A percentile compares a stretch with the other conserved stretches of the same genome.
These are phyloP conservation scores for Ostreobium quekettii DNA, from an alignment of 139 green algal species.

Conservation along the genomic window DNA sequence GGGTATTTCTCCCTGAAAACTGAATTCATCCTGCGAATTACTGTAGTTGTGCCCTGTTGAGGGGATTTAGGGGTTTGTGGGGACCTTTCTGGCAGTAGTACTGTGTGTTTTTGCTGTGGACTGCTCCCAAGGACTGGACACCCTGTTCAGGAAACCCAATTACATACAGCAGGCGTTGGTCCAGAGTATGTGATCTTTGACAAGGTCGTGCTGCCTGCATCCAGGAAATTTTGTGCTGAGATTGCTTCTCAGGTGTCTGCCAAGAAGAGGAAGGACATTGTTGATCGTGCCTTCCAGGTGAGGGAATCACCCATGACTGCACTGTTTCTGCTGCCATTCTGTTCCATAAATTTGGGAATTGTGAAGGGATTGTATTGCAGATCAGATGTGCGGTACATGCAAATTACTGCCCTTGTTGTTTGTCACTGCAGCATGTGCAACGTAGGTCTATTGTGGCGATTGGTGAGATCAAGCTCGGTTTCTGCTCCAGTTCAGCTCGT, in stretches of 20 bases:
- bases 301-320: neutral
- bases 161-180: neutral
- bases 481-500: no score
- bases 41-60: no score
- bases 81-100: no score
- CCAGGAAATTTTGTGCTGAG: slow-evolving; percentile 75
- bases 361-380: neutral
- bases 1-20: no score
- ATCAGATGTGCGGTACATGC: neutral
- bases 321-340: neutral
- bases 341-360: slow-evolving; percentile 8
- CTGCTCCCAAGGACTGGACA: neutral
- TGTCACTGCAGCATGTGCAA: slow-evolving; percentile 7
- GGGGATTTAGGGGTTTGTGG: no score
- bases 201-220: neutral
- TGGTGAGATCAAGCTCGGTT: neutral
- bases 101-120: neutral
- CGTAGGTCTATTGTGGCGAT: neutral
- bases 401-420: neutral
- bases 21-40: no score
- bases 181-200: neutral
- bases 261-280: slow-evolving; percentile 92
- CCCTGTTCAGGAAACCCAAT: neutral
- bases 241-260: slow-evolving; percentile 93
- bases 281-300: slow-evolving; percentile 77